These are phyloP conservation scores for Suillus hirtellus DNA, from an alignment of 768 basidiomycete species.

Conservation along the genomic window DNA sequence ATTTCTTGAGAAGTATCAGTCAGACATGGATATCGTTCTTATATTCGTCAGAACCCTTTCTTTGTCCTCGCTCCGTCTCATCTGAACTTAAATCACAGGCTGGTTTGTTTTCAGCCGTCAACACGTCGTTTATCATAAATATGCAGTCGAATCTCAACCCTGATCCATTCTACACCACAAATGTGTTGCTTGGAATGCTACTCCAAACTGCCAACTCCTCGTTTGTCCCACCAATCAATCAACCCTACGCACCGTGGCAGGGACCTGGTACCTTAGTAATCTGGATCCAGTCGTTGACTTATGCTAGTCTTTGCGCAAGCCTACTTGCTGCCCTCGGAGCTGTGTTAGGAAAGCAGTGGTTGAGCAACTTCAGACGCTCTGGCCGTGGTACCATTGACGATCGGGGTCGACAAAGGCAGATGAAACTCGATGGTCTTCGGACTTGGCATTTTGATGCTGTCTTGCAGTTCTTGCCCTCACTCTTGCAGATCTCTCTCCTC, in stretches of 20 bases:
- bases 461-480: conserved; percentile 8
- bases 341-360: conserved; percentile 14
- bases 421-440: conserved; percentile 11
- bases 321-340: conserved; percentile 20
- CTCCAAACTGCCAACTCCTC: conserved; percentile 11
- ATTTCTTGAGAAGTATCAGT: conserved; percentile 20
- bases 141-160: conserved; percentile 16
- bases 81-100: conserved; percentile 10
- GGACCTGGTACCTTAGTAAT: conserved; percentile 2
- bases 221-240: not conserved
- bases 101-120: conserved; percentile 19
- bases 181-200: conserved; percentile 14
- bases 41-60: conserved; percentile 21
- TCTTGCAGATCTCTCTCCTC: conserved; percentile 12
- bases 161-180: conserved; percentile 14
- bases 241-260: not conserved
- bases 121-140: conserved; percentile 14
- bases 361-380: conserved; percentile 12
- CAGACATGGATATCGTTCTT: conserved; percentile 22
- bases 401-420: conserved; percentile 12
- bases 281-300: conserved; percentile 18
- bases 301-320: conserved; percentile 18
- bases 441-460: conserved; percentile 14
- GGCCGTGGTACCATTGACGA: conserved; percentile 9
- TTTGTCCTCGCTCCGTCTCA: not conserved